Evolutionary conservation across 177 flowering plant species (phyloP), one percentile per base, ranked within the genome.

Genomic region (Vitis hybrid): DNA sequence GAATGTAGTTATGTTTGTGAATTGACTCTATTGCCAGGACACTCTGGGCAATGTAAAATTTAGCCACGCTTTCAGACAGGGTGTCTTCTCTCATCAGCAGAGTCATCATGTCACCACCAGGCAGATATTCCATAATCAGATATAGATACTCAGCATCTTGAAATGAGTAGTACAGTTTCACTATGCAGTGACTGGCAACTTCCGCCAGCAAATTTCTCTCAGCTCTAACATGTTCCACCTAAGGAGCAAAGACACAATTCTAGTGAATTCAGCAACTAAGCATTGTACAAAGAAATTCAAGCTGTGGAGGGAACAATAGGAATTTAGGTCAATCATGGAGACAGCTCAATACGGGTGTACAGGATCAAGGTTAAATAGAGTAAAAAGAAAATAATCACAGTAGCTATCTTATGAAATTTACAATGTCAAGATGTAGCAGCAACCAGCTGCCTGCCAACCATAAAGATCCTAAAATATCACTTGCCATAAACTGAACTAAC

Each of bases 21-120:
- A 94, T 90, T n/a, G 98, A 94, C 72, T 94, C 98, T 78, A 94
- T 89, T 34, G 98, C 97, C 73, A 92, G 73, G 54, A 94, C 86
- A 76, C 94, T 94, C 77, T 94, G 97, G 60, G 97, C 97, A 61
- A 94, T 90, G 79, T 94, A 94, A 83, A 94, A 94, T 76, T 74
- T 88, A 68, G 97, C 97, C 61, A 92, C 92, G 69, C 65, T 74
- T 82, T 94, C 98, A 60, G 87, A 82, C 71, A 94, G 82, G 12
- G 90, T 92, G 67, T 94, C 97, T 79, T 90, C 97, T 75, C 97
- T 82, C 82, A 92, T 94, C 78, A 94, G 81, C 70, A 94, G 77
- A 73, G 98, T 92, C 98, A 94, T 94, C 89, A 94, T 80, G 78
- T 94, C 98, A 76, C 98, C 98, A 69, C 98, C 98, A 76, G 98